Conservation (phyloP, 2,329 filamentous ascomycete genomes). For the Elsinoe ampelina region DNA sequence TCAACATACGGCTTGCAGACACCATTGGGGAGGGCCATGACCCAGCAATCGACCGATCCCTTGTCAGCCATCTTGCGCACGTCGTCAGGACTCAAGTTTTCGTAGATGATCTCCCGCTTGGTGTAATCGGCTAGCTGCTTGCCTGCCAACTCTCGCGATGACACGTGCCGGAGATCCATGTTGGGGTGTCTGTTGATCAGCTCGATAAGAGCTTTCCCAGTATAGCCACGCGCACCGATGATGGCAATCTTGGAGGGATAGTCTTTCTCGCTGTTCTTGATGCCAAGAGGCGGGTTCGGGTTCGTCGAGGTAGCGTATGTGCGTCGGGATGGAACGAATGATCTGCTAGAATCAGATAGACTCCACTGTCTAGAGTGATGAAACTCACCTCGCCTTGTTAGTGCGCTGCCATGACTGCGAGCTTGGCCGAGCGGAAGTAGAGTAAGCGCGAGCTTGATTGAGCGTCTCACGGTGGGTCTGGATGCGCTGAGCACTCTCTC, state of each 20-base stretch:
- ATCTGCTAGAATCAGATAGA: neutral
- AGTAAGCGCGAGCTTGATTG: slow-evolving; percentile 56
- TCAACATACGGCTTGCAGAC: slow-evolving; percentile 92
- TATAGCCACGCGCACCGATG: slow-evolving; percentile 89
- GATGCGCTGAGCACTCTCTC: slow-evolving; percentile 39
- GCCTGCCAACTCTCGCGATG: slow-evolving; percentile 82
- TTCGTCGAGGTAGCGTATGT: slow-evolving; percentile 60
- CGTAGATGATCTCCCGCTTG: slow-evolving; percentile 86
- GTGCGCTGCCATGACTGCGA: neutral
- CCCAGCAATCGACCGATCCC: slow-evolving; percentile 87
- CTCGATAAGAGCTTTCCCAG: slow-evolving; percentile 79
- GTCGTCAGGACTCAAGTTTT: slow-evolving; percentile 80
- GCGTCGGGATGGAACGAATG: slow-evolving; percentile 27
- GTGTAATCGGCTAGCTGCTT: slow-evolving; percentile 81
- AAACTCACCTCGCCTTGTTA: neutral
- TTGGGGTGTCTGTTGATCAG: slow-evolving; percentile 80
- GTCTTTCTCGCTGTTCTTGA: slow-evolving; percentile 77
- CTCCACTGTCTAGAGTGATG: no score
- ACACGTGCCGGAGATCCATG: slow-evolving; percentile 85
- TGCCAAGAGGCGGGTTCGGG: slow-evolving; percentile 81
- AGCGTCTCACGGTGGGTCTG: slow-evolving; percentile 22
- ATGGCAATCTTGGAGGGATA: slow-evolving; percentile 71
- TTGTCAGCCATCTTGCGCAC: slow-evolving; percentile 74
- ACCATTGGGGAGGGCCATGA: slow-evolving; percentile 92
- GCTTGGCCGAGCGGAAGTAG: slow-evolving; percentile 40